Percentiles rank a stretch among this genome's conserved stretches.
Conservation (phyloP, 176 grass and related monocot genomes). For the Saccharum spontaneum region DNA sequence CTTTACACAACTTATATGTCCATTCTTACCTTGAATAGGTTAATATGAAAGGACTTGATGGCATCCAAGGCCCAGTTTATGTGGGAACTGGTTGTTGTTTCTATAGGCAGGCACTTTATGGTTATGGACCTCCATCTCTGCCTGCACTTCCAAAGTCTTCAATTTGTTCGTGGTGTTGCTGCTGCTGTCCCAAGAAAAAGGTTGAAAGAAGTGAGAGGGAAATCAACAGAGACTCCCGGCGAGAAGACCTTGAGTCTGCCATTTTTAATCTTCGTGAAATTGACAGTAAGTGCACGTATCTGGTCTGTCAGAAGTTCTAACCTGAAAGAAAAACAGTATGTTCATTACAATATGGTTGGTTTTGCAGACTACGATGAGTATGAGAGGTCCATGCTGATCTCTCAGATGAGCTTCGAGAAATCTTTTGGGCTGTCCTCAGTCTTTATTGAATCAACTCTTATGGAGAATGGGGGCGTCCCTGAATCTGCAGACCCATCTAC, state of each 20-base stretch:
- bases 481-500: slow-evolving; percentile 74
- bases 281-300: slow-evolving; percentile 61
- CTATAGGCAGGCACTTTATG: slow-evolving; percentile 92
- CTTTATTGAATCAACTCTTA: slow-evolving; percentile 95
- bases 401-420: slow-evolving; percentile 96
- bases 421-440: slow-evolving; percentile 86
- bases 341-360: slow-evolving; percentile 19
- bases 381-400: slow-evolving; percentile 87
- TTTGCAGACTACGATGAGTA: slow-evolving; percentile 88
- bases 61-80: slow-evolving; percentile 96
- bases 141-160: slow-evolving; percentile 89
- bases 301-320: slow-evolving; percentile 18
- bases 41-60: slow-evolving; percentile 99
- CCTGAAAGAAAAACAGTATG: background rate
- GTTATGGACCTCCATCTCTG: slow-evolving; percentile 92
- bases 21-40: slow-evolving; percentile 54
- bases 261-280: slow-evolving; percentile 98
- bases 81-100: slow-evolving; percentile 99
- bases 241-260: slow-evolving; percentile 87
- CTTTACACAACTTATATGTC: slow-evolving; percentile 26
- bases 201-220: slow-evolving; percentile 77
- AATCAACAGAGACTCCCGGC: slow-evolving; percentile 70
- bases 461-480: slow-evolving; percentile 91
- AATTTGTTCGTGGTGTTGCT: slow-evolving; percentile 82
- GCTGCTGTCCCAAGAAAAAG: slow-evolving; percentile 86